Percentiles rank a stretch among this genome's conserved stretches.
These are phyloP conservation scores for Ustilago shanxiensis DNA, from an alignment of 1,284 basidiomycete genomes.

Conservation along the genomic window DNA sequence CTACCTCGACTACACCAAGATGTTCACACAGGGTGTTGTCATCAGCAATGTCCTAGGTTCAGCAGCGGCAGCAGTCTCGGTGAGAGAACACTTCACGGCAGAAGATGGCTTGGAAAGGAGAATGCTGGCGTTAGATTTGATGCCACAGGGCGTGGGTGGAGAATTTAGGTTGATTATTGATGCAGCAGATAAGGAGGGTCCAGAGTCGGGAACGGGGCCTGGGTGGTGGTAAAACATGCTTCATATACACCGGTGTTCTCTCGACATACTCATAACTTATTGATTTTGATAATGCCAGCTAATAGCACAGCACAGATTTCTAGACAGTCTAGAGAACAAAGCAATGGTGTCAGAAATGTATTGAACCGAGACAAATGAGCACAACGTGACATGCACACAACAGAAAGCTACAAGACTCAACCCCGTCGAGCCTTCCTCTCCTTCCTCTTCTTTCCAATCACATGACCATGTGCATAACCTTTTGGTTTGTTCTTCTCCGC, in stretches of 20 bases:
- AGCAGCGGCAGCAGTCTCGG: slow-evolving; percentile 30
- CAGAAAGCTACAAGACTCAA: slow-evolving; percentile 1
- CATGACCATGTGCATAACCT: slow-evolving; percentile 48
- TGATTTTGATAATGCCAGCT: slow-evolving; percentile 3
- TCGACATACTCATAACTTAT: neutral
- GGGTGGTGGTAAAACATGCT: slow-evolving; percentile 41
- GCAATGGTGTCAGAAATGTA: neutral
- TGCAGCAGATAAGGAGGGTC: slow-evolving; percentile 49
- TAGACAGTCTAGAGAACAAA: neutral
- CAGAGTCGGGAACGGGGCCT: slow-evolving; percentile 43
- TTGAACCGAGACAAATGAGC: neutral
- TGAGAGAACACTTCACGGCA: slow-evolving; percentile 39
- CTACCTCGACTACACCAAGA: slow-evolving; percentile 54
- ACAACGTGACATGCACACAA: neutral
- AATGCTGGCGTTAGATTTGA: slow-evolving; percentile 41
- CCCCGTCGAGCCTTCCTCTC: slow-evolving; percentile 49
- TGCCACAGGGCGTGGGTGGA: slow-evolving; percentile 35
- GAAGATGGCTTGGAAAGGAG: slow-evolving; percentile 42
- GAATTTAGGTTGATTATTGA: slow-evolving; percentile 51
- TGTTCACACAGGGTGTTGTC: slow-evolving; percentile 55
- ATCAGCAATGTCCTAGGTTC: slow-evolving; percentile 32
- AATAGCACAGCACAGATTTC: neutral
- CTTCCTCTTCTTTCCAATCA: slow-evolving; percentile 67
- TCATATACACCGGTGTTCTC: neutral
- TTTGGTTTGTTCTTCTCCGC: slow-evolving; percentile 39